Base-by-base conservation (phyloP, 345 rosid genomes). In the Euphorbia tirucalli region DNA sequence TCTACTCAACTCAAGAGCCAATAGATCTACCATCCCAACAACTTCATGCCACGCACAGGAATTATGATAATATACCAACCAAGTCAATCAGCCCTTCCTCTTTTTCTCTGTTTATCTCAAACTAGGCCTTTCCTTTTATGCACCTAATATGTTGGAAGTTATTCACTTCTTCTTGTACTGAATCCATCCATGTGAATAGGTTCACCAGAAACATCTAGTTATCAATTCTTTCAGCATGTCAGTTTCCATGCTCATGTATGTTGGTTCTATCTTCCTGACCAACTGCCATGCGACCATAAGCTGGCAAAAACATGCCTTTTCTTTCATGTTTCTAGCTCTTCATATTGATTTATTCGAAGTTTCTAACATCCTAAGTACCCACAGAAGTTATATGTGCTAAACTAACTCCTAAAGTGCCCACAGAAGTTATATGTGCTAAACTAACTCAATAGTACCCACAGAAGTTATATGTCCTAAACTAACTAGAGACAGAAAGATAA, bases 1-100 rank as follows among this genome's bases (percentile, higher is more conserved):
- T 48, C 57, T 10, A 52, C 60, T 50, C 71, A 28, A 67, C 15
- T 67, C 43, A 57, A 25, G 61, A 61, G 25, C 49, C 43, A 62
- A 25, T 60, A 66, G 25, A 44, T 56, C 50, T 35, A 54, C 60
- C 24, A 69, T 56, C 50, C 61, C 43, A 25, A 39, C 11, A 14
- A 4, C 54, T 11, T 16, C 4, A 56, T 24, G 32, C 25, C 48
- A 55, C 50, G 19, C 62, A 24, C 15, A 18, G 10, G 32, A 30
- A 56, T 32, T 25, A 28, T 5, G 21, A 15, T 16, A 13, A 37
- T 11, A 16, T 54, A 18, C 35, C 22, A 41, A 18, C 25, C 35
- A 39, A 14, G 19, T 57, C n/a, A 69, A 25, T 18, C 24, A 31
- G 37, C 13, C 25, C 44, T 24, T 27, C 44, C 41, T 41, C 66